Percentiles rank a stretch among this genome's conserved stretches.
These are phyloP conservation scores for Spizellomyces punctatus DNA, from an alignment of 192 early-diverging fungal species.

Conservation along the genomic window DNA sequence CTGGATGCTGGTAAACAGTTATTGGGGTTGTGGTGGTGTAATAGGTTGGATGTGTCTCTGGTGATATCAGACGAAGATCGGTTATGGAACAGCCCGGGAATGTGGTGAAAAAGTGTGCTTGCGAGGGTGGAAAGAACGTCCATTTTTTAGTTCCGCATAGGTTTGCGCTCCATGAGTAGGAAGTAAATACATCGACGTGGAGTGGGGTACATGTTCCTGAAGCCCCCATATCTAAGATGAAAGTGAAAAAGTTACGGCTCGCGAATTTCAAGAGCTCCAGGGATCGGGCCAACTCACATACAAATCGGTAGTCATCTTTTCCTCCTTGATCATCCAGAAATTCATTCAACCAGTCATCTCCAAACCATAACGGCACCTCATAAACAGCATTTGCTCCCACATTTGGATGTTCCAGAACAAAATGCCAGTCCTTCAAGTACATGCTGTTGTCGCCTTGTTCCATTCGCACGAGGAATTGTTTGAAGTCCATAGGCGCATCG, in stretches of 20 bases:
- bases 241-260: too few relatives aligned
- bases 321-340: not conserved
- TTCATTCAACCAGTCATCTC: constrained; percentile 26
- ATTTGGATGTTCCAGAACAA: constrained; percentile 8
- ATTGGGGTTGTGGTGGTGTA: constrained; percentile 15
- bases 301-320: constrained; percentile 33
- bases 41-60: not conserved
- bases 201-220: constrained; percentile 22
- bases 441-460: not conserved
- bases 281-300: constrained; percentile 3
- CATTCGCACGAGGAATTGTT: constrained; percentile 14
- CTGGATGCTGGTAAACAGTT: constrained; percentile 13
- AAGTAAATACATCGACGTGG: constrained; percentile 19
- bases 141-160: constrained; percentile 28
- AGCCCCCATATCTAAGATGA: constrained; percentile 21
- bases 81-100: not conserved
- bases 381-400: not conserved
- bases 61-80: constrained; percentile 15
- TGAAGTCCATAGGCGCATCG: not conserved
- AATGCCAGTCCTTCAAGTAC: constrained; percentile 30
- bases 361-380: constrained; percentile 15
- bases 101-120: constrained; percentile 7
- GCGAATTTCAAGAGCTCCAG: too few relatives aligned
- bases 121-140: constrained; percentile 29
- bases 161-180: constrained; percentile 30